phyloP scores from a whole-genome alignment of 257 asterid genomes.

The Ehretia macrophylla region DNA sequence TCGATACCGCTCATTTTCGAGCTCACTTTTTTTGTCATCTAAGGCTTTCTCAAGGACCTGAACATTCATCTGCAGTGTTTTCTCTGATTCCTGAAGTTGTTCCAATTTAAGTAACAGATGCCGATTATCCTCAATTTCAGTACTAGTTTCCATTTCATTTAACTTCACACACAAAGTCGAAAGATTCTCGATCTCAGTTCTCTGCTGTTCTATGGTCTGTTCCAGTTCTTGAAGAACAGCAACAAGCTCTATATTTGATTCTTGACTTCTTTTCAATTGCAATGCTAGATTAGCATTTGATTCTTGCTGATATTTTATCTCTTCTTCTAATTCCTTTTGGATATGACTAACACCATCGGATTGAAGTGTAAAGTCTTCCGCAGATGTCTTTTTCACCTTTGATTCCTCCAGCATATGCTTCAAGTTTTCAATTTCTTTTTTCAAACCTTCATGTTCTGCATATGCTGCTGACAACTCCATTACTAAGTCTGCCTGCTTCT shows the following conservation, averaged over 20 bases:
- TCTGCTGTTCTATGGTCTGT: constrained; percentile 70
- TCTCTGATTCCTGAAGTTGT: constrained; percentile 46
- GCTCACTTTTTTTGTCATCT: constrained; percentile 36
- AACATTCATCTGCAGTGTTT: constrained; percentile 31
- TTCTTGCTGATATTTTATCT: constrained; percentile 58
- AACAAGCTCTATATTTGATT: constrained; percentile 78
- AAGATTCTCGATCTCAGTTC: constrained; percentile 59
- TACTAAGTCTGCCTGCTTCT: constrained; percentile 57
- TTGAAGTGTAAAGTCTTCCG: constrained; percentile 30
- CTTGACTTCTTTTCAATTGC: constrained; percentile 74
- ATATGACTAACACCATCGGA: constrained; percentile 35
- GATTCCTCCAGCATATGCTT: constrained; percentile 35
- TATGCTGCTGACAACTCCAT: constrained; percentile 66
- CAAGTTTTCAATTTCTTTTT: constrained; percentile 48
- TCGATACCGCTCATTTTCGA: constrained; percentile 38
- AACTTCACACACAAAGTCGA: constrained; percentile 30
- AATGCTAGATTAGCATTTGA: constrained; percentile 53
- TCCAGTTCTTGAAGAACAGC: constrained; percentile 86
- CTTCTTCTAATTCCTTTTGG: constrained; percentile 57
- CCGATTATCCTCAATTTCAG: constrained; percentile 30
- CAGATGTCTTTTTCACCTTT: constrained; percentile 16
- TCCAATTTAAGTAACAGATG: constrained; percentile 30
- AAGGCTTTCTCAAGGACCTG: constrained; percentile 38
- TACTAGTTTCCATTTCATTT: constrained; percentile 22
- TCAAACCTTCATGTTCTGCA: constrained; percentile 50